Base-by-base conservation (phyloP, 164 flowering plant genomes). In the Vitis rupestris region DNA sequence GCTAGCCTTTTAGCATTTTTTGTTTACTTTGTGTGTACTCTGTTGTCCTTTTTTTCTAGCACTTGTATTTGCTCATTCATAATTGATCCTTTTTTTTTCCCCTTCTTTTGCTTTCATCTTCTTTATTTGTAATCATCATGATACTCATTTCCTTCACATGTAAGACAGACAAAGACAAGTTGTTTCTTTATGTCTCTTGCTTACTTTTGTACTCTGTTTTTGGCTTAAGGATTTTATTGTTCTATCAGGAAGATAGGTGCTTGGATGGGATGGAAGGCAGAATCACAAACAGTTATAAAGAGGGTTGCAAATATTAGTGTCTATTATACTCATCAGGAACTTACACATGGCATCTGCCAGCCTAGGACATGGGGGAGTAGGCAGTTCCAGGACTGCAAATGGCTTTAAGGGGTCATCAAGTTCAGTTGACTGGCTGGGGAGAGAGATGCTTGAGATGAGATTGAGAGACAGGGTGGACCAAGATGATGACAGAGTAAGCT, bases 371-470 rank as follows among this genome's bases (percentile, higher is more conserved):
- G 92, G 90, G 19, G 92, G 89, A 76, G 91, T 80, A 27, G 93
- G 97, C 68, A 91, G 97, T 81, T 94, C 97, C 8, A 86, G 89
- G 80, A 65, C 87, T 71, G 82, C 69, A 61, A 86, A 82, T 76
- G 87, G 88, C 75, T 85, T 80, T 75, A 87, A 81, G 68, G 86
- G 83, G 47, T 84, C 98, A 8, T 89, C 97, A 47, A 89, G 93
- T 81, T 90, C 97, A 55, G 92, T 91, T 76, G 97, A 92, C 64
- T 88, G 97, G 91, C 83, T 94, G 61, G 91, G 91, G 44, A 83
- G 91, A 76, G 98, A 91, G 78, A 88, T 95, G 96, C 90, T 85
- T 68, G 96, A 87, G 70, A 89, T 95, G 97, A 91, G 88, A 75
- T 65, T 95, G 77, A 82, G 90, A 80, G 96, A 91, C 79, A 82